phyloP scores from a whole-genome alignment of 2,329 filamentous ascomycete species.

The Reticulascus tulasneorum region DNA sequence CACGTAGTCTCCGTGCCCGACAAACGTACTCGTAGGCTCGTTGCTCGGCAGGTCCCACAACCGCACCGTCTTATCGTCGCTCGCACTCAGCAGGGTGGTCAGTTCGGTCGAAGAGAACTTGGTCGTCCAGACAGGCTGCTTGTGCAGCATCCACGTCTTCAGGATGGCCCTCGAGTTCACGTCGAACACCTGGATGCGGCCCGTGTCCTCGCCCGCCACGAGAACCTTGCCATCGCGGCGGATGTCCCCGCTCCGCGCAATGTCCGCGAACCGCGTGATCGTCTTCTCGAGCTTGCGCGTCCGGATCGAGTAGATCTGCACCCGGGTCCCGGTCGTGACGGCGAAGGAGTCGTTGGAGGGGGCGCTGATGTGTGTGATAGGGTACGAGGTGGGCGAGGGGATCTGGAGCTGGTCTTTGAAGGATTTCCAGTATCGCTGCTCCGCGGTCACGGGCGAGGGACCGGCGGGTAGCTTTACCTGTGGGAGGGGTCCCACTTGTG shows the following conservation, averaged over 20 bases:
- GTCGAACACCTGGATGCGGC: slow-evolving; percentile 93
- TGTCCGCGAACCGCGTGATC: slow-evolving; percentile 88
- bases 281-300: slow-evolving; percentile 91
- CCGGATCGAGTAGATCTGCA: slow-evolving; percentile 90
- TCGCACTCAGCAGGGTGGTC: slow-evolving; percentile 82
- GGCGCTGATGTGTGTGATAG: slow-evolving; percentile 84
- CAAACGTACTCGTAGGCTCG: slow-evolving; percentile 70
- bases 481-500: slow-evolving; percentile 75
- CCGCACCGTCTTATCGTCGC: slow-evolving; percentile 88
- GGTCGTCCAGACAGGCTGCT: slow-evolving; percentile 88
- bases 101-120: slow-evolving; percentile 87
- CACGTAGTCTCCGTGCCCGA: slow-evolving; percentile 90
- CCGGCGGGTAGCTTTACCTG: slow-evolving; percentile 80
- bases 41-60: slow-evolving; percentile 90
- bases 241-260: slow-evolving; percentile 85
- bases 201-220: slow-evolving; percentile 86
- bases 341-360: slow-evolving; percentile 68
- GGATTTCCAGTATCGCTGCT: slow-evolving; percentile 93
- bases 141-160: slow-evolving; percentile 92
- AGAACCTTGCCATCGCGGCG: slow-evolving; percentile 84
- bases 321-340: slow-evolving; percentile 87
- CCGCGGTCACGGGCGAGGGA: slow-evolving; percentile 78
- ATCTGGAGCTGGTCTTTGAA: slow-evolving; percentile 91
- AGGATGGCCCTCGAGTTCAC: slow-evolving; percentile 82
- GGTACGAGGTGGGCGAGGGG: slow-evolving; percentile 84